These are phyloP conservation scores for Kandelia obovata DNA, from an alignment of 345 rosid genomes.

Conservation along the genomic window DNA sequence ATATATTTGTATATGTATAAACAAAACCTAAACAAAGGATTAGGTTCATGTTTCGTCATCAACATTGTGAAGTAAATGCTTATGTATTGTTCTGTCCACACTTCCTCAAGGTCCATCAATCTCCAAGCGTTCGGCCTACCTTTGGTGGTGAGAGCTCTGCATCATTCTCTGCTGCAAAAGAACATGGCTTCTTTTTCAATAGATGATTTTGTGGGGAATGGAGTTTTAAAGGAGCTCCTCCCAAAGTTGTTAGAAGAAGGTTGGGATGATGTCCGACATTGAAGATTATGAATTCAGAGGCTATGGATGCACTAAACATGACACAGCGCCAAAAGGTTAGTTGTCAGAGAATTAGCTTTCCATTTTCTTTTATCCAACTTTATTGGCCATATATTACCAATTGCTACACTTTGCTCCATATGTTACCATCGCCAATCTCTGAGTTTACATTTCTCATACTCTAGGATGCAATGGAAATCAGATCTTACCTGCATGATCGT, in stretches of 20 bases:
- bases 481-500: slow-evolving; percentile 66
- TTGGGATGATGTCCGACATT: slow-evolving; percentile 76
- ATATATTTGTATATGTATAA: too few species aligned
- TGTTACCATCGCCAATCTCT: not conserved
- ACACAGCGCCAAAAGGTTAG: slow-evolving; percentile 53
- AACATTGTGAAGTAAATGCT: slow-evolving; percentile 13
- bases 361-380: not conserved
- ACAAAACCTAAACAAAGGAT: not conserved
- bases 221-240: slow-evolving; percentile 42
- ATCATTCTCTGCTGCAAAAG: slow-evolving; percentile 7
- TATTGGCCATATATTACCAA: not conserved
- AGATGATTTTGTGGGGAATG: slow-evolving; percentile 61
- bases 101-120: not conserved
- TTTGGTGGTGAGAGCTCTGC: slow-evolving; percentile 2
- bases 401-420: too few species aligned
- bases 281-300: slow-evolving; percentile 61
- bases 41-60: slow-evolving; percentile 6
- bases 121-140: slow-evolving; percentile 8
- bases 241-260: slow-evolving; percentile 62
- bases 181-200: slow-evolving; percentile 57
- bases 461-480: slow-evolving; percentile 57
- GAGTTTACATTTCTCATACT: slow-evolving; percentile 6
- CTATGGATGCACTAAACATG: slow-evolving; percentile 51
- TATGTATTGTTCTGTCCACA: too few species aligned
- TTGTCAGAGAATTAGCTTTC: not conserved